phyloP scores from a whole-genome alignment of 176 grass and related monocot species.

The Ananas comosus region DNA sequence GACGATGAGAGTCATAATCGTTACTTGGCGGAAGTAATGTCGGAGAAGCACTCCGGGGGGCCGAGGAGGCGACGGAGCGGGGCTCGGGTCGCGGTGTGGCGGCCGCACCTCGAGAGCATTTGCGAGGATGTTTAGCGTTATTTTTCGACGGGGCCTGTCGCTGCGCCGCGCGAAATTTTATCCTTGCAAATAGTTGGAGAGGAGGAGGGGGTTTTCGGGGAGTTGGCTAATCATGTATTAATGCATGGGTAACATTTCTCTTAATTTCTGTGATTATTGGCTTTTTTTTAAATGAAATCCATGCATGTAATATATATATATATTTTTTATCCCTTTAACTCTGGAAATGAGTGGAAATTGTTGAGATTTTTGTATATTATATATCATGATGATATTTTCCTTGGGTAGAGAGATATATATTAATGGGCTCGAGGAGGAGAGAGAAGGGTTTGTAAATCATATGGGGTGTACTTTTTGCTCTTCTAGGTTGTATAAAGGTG shows the following conservation, averaged over 20 bases:
- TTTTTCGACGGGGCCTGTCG: background rate
- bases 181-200: too few relatives aligned
- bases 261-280: background rate
- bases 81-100: constrained; percentile 45
- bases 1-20: constrained; percentile 6
- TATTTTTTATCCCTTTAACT: too few relatives aligned
- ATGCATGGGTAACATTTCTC: background rate
- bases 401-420: background rate
- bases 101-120: constrained; percentile 65
- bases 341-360: background rate
- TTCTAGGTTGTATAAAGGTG: too few relatives aligned
- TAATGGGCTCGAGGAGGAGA: background rate
- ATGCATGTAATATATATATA: background rate
- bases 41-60: constrained; percentile 39
- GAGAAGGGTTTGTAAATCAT: too few relatives aligned
- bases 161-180: too few relatives aligned
- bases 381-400: too few relatives aligned
- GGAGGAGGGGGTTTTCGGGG: background rate
- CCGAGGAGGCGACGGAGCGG: constrained; percentile 31
- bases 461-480: too few relatives aligned
- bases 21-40: constrained; percentile 44
- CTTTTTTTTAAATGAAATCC: background rate
- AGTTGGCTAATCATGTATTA: background rate
- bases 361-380: background rate
- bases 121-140: constrained; percentile 34